A percentile compares a stretch with the other conserved stretches of the same genome.
Conservation (phyloP, 108 stramenopile genomes). For the Cyclostephanos tholiformis region DNA sequence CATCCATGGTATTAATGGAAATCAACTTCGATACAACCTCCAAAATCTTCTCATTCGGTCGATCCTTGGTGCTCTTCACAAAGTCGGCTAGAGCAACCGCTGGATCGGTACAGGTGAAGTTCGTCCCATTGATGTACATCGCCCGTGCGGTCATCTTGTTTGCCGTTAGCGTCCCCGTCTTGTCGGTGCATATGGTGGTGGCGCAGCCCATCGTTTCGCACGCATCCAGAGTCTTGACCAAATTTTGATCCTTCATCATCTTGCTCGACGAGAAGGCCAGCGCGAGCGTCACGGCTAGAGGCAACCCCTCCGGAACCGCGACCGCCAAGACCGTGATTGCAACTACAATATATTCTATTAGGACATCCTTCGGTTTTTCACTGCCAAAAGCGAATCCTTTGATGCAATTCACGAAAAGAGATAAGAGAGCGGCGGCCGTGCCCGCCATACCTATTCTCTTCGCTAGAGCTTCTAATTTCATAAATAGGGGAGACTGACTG, state of each 20-base stretch:
- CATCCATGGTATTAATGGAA: too few species aligned
- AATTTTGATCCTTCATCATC: conserved; percentile 95
- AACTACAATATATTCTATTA: too few species aligned
- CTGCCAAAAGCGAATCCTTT: conserved; percentile 71
- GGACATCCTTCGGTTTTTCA: conserved; percentile 30
- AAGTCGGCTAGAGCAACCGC: conserved; percentile 54
- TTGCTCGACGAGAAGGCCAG: conserved; percentile 90
- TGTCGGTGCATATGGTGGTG: too few species aligned
- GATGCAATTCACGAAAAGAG: conserved; percentile 80
- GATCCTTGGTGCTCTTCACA: conserved; percentile 40
- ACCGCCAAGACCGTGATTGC: too few species aligned
- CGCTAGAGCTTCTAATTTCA: conserved; percentile 86
- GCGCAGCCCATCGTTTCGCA: conserved; percentile 99
- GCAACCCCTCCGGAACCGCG: too few species aligned
- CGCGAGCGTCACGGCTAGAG: too few species aligned
- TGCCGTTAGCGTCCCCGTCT: too few species aligned
- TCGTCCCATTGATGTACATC: too few species aligned
- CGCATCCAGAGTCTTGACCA: conserved; percentile 94
- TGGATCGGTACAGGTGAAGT: conserved; percentile 66
- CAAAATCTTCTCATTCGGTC: conserved; percentile 38
- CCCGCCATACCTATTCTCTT: too few species aligned
- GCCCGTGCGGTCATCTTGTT: too few species aligned
- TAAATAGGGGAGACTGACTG: conserved; percentile 77
- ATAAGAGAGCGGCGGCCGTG: too few species aligned
- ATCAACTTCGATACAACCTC: conserved; percentile 57